A percentile compares a stretch with the other conserved stretches of the same genome.
These are phyloP conservation scores for Penicillium ucsense DNA, from an alignment of 495 filamentous ascomycete genomes.

Conservation along the genomic window DNA sequence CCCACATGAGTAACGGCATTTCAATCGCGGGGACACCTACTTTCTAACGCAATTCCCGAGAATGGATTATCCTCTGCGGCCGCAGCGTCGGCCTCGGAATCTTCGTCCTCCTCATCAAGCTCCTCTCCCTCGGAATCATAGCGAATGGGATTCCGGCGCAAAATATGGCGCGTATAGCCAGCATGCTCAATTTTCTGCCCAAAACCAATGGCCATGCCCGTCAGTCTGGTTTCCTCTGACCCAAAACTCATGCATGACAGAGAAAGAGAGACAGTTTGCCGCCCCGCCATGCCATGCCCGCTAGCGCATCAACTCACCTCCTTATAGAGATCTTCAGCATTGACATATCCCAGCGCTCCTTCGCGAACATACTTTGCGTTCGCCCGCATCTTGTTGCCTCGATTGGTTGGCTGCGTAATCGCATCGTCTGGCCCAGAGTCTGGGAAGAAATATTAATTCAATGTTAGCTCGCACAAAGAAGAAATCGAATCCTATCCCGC, in stretches of 20 bases:
- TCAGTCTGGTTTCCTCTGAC: slow-evolving; percentile 6
- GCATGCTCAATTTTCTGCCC: slow-evolving; percentile 70
- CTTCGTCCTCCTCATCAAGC: slow-evolving; percentile 61
- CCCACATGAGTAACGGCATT: neutral
- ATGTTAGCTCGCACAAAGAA: too few relatives aligned
- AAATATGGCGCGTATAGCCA: slow-evolving; percentile 74
- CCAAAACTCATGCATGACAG: slow-evolving; percentile 1
- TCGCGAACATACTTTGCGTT: slow-evolving; percentile 71
- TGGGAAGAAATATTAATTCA: slow-evolving; percentile 15
- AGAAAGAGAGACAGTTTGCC: neutral
- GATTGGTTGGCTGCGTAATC: slow-evolving; percentile 71
- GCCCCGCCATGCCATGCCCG: neutral
- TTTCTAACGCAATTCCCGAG: slow-evolving; percentile 67
- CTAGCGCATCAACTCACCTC: slow-evolving; percentile 47
- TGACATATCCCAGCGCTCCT: slow-evolving; percentile 59
- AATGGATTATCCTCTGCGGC: slow-evolving; percentile 78
- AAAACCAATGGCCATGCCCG: neutral
- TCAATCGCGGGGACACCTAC: slow-evolving; percentile 30
- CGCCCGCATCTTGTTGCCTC: slow-evolving; percentile 82
- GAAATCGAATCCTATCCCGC: too few relatives aligned
- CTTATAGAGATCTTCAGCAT: slow-evolving; percentile 71
- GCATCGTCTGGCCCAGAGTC: slow-evolving; percentile 82
- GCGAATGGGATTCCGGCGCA: slow-evolving; percentile 61
- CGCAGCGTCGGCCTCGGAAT: slow-evolving; percentile 62
- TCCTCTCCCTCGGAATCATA: slow-evolving; percentile 85